Evolutionary conservation across 495 filamentous ascomycete genomes (phyloP), one percentile per base, ranked within the genome.

Genomic region (Penicillium ochrochloron): DNA sequence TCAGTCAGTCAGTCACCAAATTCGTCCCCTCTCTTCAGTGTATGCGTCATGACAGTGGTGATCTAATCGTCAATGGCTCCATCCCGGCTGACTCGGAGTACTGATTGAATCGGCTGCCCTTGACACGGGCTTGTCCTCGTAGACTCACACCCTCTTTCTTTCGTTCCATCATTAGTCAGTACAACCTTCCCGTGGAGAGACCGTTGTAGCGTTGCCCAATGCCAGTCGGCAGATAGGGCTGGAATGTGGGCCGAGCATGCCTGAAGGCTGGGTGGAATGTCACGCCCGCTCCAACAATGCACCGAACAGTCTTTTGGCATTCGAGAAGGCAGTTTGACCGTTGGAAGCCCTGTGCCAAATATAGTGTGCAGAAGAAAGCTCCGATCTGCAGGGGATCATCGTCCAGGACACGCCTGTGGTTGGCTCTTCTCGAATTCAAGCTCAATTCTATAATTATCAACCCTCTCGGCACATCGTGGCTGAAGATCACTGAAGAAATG

Each of bases 31-130:
- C 33, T 62, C 48, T 31, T 12, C 46, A 75, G 64, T 78, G 71
- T 80, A 78, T 68, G 69, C 73, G 75, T 78, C 76, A 80, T 80
- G 67, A 72, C 60, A 61, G 37, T 51, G n/a, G 57, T 59, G 57
- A 48, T 64, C 60, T 64, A 58, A 67, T 69, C 61, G 68, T 68
- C 65, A 50, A 56, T 35, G 53, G 27, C 42, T 51, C 35, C 53
- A 59, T 57, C 41, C 62, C 59, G 66, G 61, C 65, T 60, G 41
- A 48, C 34, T 60, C 57, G 59, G 64, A 63, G 59, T 70, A 71
- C 73, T 66, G 53, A 48, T 69, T 61, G 52, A 27, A 23, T 23
- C 11, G 23, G 53, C 31, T 23, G 53, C 54, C 35, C 62, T 62
- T 63, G 37, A 56, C 60, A 25, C 31, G 35, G 41, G 14, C 62